Evolutionary conservation across 768 basidiomycete genomes (phyloP).

Genomic region (Tephrocybe sp.): DNA sequence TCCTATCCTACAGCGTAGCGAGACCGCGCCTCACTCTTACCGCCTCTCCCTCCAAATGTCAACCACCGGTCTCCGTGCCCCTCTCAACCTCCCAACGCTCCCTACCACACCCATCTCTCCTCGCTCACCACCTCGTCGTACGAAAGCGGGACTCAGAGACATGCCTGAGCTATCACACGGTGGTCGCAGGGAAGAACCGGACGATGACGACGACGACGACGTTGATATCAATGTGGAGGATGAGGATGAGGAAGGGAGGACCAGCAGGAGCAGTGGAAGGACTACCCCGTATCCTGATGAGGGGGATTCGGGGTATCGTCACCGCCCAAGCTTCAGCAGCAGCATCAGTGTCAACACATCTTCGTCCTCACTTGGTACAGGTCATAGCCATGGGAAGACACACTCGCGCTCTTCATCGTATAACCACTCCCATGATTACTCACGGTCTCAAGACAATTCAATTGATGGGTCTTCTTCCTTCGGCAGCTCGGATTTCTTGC

Average conservation of each 20-base stretch:
- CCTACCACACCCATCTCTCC: conserved; percentile 37
- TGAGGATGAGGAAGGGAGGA: conserved; percentile 11
- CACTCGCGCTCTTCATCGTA: conserved; percentile 26
- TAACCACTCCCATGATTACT: conserved; percentile 10
- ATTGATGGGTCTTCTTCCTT: background rate
- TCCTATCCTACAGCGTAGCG: conserved; percentile 12
- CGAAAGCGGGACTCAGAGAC: conserved; percentile 32
- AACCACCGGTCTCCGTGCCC: conserved; percentile 25
- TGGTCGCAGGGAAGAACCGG: background rate
- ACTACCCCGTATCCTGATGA: conserved; percentile 6
- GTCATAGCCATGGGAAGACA: conserved; percentile 1
- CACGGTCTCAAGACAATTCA: conserved; percentile 12
- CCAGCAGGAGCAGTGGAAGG: conserved; percentile 3
- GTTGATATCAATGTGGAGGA: conserved; percentile 20
- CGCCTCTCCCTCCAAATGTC: conserved; percentile 15
- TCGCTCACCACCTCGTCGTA: conserved; percentile 19
- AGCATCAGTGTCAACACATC: background rate
- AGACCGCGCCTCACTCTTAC: conserved; percentile 10
- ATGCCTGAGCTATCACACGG: conserved; percentile 52
- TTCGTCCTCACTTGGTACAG: background rate
- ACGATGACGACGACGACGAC: conserved; percentile 4
- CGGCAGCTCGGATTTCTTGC: conserved; percentile 3
- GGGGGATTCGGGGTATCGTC: background rate
- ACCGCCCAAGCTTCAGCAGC: conserved; percentile 9
- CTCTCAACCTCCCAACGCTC: conserved; percentile 44